Conservation (phyloP, 768 basidiomycete genomes). For the Lentinula edodes region DNA sequence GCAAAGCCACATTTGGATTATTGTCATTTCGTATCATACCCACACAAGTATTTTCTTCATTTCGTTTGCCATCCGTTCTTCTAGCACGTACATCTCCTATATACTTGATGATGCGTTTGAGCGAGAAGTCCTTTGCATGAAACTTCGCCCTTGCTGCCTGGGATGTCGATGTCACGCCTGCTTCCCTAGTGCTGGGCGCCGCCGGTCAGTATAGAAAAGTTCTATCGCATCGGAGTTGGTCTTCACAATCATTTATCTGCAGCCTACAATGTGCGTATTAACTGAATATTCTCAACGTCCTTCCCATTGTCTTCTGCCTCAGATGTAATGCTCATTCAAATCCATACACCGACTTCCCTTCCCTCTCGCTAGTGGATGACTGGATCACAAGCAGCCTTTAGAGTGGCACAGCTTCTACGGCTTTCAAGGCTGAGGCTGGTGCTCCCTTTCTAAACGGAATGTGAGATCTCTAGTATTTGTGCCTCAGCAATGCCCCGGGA, state of each 20-base stretch:
- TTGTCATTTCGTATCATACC: no score
- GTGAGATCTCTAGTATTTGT: slow-evolving; percentile 33
- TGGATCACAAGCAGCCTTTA: slow-evolving; percentile 31
- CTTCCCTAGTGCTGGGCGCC: slow-evolving; percentile 35
- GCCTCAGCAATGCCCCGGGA: slow-evolving; percentile 16
- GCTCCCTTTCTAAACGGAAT: slow-evolving; percentile 22
- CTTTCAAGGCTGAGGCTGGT: slow-evolving; percentile 27
- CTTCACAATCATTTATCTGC: neutral
- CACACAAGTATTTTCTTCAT: no score
- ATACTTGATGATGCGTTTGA: neutral
- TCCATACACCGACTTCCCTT: slow-evolving; percentile 43
- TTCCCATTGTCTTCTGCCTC: neutral
- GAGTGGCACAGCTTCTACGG: slow-evolving; percentile 22
- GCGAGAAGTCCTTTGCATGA: neutral
- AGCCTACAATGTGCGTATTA: slow-evolving; percentile 33
- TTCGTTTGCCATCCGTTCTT: neutral
- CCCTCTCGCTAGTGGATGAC: slow-evolving; percentile 29
- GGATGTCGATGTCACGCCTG: slow-evolving; percentile 27
- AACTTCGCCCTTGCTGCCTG: slow-evolving; percentile 43
- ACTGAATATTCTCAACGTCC: neutral
- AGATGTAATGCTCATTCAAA: slow-evolving; percentile 38
- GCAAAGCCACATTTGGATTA: no score
- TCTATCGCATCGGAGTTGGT: neutral
- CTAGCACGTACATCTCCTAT: neutral
- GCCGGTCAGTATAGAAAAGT: slow-evolving; percentile 20